Percentiles rank a stretch among this genome's conserved stretches.
Conservation (phyloP, 2,329 filamentous ascomycete genomes). For the Penicillium sp. region DNA sequence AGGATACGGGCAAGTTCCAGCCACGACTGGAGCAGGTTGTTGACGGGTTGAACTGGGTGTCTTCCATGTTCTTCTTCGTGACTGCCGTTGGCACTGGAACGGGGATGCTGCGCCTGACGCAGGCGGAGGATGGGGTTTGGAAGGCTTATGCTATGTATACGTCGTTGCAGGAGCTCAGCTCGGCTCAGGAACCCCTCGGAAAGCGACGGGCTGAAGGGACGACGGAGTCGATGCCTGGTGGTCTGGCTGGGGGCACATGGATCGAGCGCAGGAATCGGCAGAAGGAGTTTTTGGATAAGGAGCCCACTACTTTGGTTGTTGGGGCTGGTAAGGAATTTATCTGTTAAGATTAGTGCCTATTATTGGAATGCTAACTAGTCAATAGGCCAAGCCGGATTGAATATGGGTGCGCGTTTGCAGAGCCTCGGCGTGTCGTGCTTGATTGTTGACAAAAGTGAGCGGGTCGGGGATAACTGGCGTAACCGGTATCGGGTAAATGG, state of each 20-base stretch:
- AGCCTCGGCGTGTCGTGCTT: slow-evolving; percentile 40
- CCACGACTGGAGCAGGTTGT: slow-evolving; percentile 27
- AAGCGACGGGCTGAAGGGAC: slow-evolving; percentile 33
- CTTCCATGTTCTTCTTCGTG: slow-evolving; percentile 41
- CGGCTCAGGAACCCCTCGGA: slow-evolving; percentile 33
- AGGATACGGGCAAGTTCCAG: slow-evolving; percentile 32
- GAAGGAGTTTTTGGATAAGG: slow-evolving; percentile 32
- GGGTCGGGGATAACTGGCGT: slow-evolving; percentile 51
- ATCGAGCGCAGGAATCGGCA: slow-evolving; percentile 32
- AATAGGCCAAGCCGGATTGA: slow-evolving; percentile 43
- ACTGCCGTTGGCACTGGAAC: slow-evolving; percentile 35
- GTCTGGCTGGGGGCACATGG: slow-evolving; percentile 35
- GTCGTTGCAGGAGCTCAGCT: slow-evolving; percentile 35
- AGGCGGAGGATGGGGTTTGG: slow-evolving; percentile 28
- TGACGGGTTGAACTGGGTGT: slow-evolving; percentile 34
- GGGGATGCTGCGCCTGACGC: slow-evolving; percentile 37
- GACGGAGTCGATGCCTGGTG: slow-evolving; percentile 32
- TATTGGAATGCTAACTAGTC: not conserved
- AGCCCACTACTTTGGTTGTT: slow-evolving; percentile 41
- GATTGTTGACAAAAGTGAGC: slow-evolving; percentile 45
- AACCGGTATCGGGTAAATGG: slow-evolving; percentile 45
- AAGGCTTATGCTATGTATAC: slow-evolving; percentile 41
- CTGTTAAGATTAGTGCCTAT: not conserved
- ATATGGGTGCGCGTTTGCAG: slow-evolving; percentile 41
- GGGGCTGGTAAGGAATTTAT: slow-evolving; percentile 33